These are phyloP conservation scores for Massariosphaeria phaeospora DNA, from an alignment of 495 filamentous ascomycete species.

Conservation along the genomic window DNA sequence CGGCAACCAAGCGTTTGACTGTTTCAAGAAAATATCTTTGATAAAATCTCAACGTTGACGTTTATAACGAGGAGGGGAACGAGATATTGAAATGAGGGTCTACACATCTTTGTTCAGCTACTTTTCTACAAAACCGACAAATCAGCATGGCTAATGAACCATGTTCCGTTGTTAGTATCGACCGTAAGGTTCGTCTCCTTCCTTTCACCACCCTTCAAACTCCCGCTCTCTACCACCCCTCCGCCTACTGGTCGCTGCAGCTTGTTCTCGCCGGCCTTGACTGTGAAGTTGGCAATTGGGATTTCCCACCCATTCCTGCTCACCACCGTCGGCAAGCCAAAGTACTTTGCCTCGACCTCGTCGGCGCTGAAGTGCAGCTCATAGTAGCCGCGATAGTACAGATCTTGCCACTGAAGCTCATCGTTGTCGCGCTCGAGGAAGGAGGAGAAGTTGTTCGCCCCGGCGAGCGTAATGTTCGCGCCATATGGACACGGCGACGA, in stretches of 20 bases:
- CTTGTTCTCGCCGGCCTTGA: conserved; percentile 51
- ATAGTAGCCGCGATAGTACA: conserved; percentile 57
- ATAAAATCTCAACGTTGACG: no score
- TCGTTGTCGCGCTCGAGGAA: conserved; percentile 49
- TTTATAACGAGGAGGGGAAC: no score
- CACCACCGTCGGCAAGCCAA: conserved; percentile 44
- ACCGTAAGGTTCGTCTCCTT: conserved; percentile 46
- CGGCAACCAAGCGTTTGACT: no score
- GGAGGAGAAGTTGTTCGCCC: conserved; percentile 41
- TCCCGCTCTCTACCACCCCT: conserved; percentile 47
- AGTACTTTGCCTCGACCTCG: conserved; percentile 48
- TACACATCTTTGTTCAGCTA: no score
- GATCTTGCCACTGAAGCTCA: conserved; percentile 64
- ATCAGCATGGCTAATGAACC: conserved; percentile 28
- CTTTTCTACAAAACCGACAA: conserved; percentile 29
- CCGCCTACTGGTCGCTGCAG: conserved; percentile 45
- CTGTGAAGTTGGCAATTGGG: conserved; percentile 56
- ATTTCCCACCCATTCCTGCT: conserved; percentile 47
- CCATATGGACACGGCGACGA: conserved; percentile 49
- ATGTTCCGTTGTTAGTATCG: conserved; percentile 30
- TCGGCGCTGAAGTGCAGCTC: conserved; percentile 38
- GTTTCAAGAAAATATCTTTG: no score
- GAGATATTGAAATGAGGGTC: no score
- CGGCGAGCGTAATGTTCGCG: conserved; percentile 45
- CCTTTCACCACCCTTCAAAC: conserved; percentile 46